Conservation (phyloP, 2,329 filamentous ascomycete genomes). For the Nothophoma quercina region DNA sequence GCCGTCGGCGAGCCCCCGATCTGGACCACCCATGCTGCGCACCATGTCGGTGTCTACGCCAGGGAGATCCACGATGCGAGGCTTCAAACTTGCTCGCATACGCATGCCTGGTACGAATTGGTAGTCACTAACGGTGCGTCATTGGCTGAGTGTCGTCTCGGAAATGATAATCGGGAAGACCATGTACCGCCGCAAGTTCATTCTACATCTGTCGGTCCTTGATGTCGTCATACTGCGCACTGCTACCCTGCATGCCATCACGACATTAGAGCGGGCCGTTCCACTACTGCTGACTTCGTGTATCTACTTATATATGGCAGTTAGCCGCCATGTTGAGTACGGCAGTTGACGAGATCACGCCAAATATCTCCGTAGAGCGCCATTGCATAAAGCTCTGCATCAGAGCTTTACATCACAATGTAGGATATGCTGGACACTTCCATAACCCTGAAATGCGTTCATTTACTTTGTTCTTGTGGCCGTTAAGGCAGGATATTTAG, state of each 20-base stretch:
- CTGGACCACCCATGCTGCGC: not conserved
- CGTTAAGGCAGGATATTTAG: constrained; percentile 31
- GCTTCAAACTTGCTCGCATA: not conserved
- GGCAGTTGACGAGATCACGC: not conserved
- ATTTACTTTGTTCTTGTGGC: constrained; percentile 6
- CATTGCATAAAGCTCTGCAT: not conserved
- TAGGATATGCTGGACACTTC: not conserved
- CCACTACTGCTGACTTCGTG: not conserved
- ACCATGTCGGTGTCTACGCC: not conserved
- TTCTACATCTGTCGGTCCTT: not conserved
- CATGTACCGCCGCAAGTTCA: not conserved
- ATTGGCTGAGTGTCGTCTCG: not conserved
- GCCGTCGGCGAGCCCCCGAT: constrained; percentile 1
- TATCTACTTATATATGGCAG: not conserved
- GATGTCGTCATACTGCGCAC: constrained; percentile 1
- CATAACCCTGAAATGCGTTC: not conserved
- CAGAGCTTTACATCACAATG: not conserved
- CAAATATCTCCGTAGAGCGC: not conserved
- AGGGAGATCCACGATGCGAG: constrained; percentile 1
- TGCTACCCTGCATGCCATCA: not conserved
- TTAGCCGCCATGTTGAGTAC: not conserved
- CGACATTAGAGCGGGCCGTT: constrained; percentile 3
- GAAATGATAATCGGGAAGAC: not conserved
- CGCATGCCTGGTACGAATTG: not conserved
- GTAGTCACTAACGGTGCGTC: not conserved